Percentiles rank a stretch among this genome's conserved stretches.
phyloP scores from a whole-genome alignment of 495 filamentous ascomycete genomes.

The Peziza echinospora region DNA sequence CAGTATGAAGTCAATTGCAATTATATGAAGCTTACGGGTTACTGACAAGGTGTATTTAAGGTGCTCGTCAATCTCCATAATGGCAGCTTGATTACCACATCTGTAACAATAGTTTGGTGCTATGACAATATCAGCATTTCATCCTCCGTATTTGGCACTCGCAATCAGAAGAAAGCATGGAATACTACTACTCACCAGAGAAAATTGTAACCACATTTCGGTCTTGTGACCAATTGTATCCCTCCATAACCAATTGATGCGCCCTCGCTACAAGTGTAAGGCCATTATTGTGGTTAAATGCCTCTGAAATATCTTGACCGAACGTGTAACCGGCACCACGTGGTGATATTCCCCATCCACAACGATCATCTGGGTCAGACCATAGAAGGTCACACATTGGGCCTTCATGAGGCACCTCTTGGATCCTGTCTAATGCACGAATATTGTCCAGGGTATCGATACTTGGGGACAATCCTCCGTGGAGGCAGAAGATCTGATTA shows the following conservation, averaged over 20 bases:
- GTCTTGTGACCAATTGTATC: slow-evolving; percentile 96
- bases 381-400: slow-evolving; percentile 97
- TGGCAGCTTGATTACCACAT: slow-evolving; percentile 95
- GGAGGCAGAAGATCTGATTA: slow-evolving; percentile 99
- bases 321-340: slow-evolving; percentile 97
- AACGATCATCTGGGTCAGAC: slow-evolving; percentile 95
- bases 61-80: slow-evolving; percentile 99
- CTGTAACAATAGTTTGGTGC: slow-evolving; percentile 96
- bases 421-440: slow-evolving; percentile 79
- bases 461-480: slow-evolving; percentile 84
- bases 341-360: slow-evolving; percentile 95
- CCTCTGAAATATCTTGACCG: slow-evolving; percentile 96
- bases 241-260: slow-evolving; percentile 95
- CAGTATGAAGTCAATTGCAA: slow-evolving; percentile 4
- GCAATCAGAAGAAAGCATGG: neutral
- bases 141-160: neutral
- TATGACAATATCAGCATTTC: slow-evolving; percentile 22
- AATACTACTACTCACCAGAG: slow-evolving; percentile 59
- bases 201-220: slow-evolving; percentile 97
- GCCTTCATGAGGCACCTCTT: slow-evolving; percentile 95
- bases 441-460: slow-evolving; percentile 99
- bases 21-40: neutral
- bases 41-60: slow-evolving; percentile 99
- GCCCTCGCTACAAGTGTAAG: slow-evolving; percentile 84
- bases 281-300: slow-evolving; percentile 99